These are phyloP conservation scores for Candida endomychidarum DNA, from an alignment of 805 yeast species.

Conservation along the genomic window DNA sequence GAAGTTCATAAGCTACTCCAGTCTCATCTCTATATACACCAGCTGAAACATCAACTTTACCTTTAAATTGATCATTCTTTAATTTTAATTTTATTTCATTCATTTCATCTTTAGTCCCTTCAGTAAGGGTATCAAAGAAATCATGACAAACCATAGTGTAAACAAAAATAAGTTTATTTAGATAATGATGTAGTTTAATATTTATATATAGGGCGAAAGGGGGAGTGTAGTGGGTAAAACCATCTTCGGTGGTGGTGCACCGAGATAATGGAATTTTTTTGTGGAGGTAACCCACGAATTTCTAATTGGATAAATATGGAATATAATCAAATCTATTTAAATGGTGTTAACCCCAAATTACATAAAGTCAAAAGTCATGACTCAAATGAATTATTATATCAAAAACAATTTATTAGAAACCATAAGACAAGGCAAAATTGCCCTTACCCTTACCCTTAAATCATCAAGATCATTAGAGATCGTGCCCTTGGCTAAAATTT, in stretches of 20 bases:
- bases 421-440: neutral
- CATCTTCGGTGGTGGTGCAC: neutral
- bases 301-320: too few relatives aligned
- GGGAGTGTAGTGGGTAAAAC: neutral
- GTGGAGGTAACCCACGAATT: neutral
- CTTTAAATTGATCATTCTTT: slow-evolving; percentile 15
- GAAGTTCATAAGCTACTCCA: slow-evolving; percentile 36
- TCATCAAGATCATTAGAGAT: neutral
- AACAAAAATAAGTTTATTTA: slow-evolving; percentile 26
- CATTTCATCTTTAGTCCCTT: slow-evolving; percentile 17
- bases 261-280: neutral
- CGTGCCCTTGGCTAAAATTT: neutral
- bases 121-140: slow-evolving; percentile 42
- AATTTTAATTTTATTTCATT: slow-evolving; percentile 28
- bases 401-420: neutral
- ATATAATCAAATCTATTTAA: too few relatives aligned
- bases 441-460: neutral
- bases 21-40: slow-evolving; percentile 44
- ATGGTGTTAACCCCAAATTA: too few relatives aligned
- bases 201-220: neutral
- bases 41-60: slow-evolving; percentile 41
- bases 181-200: neutral
- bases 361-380: too few relatives aligned
- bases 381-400: neutral
- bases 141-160: slow-evolving; percentile 42